Evolutionary conservation across 2,329 filamentous ascomycete genomes (phyloP).

Genomic region (Calonectria pteridis): DNA sequence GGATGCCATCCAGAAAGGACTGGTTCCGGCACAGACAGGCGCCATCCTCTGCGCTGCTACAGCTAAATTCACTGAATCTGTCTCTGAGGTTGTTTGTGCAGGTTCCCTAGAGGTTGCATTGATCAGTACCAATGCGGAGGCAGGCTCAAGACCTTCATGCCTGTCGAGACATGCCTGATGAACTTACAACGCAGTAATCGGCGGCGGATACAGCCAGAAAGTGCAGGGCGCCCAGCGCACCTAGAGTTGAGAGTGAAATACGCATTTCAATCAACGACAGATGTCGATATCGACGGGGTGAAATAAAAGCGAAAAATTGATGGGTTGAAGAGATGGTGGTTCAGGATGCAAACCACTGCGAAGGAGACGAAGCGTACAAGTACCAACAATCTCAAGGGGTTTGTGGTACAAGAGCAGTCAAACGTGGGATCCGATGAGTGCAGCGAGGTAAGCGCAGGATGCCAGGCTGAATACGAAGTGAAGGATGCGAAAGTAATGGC

Average conservation of each 20-base stretch:
- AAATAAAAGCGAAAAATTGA: neutral
- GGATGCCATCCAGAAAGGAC: conserved; percentile 52
- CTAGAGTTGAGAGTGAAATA: conserved; percentile 44
- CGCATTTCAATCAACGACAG: conserved; percentile 38
- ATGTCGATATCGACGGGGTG: neutral
- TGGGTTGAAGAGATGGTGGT: neutral
- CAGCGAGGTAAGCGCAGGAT: conserved; percentile 32
- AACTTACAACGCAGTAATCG: conserved; percentile 49
- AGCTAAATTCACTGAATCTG: conserved; percentile 34
- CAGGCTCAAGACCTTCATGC: neutral
- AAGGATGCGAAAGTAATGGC: conserved; percentile 14
- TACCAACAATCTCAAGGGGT: conserved; percentile 27
- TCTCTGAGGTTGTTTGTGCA: conserved; percentile 29
- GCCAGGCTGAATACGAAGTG: conserved; percentile 39
- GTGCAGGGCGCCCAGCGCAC: conserved; percentile 46
- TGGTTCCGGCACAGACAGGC: conserved; percentile 56
- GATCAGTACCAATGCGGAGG: conserved; percentile 21
- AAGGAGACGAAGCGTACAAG: conserved; percentile 18
- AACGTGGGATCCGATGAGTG: conserved; percentile 37
- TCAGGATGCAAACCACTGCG: neutral
- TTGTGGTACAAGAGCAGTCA: conserved; percentile 27
- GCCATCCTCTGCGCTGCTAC: conserved; percentile 46
- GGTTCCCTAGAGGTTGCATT: conserved; percentile 19
- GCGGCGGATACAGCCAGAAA: conserved; percentile 42
- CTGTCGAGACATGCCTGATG: neutral